phyloP scores from a whole-genome alignment of 192 early-diverging fungal species.

The Backusella tuberculispora region DNA sequence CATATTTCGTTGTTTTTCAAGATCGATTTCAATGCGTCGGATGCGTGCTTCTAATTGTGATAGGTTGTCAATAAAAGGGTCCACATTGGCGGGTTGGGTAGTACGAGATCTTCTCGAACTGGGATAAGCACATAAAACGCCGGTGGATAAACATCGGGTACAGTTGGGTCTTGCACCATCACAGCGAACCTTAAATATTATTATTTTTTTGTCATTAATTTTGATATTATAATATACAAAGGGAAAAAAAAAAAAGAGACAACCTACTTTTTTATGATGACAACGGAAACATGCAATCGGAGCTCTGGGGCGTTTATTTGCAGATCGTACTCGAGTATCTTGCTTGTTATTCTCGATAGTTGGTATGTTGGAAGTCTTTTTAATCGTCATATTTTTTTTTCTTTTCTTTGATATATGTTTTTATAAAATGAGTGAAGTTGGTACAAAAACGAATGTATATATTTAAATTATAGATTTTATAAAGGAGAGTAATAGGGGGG shows the following conservation, averaged over 20 bases:
- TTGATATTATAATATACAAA: neutral
- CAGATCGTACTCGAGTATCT: constrained; percentile 17
- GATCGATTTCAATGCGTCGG: constrained; percentile 31
- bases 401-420: neutral
- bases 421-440: neutral
- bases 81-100: constrained; percentile 33
- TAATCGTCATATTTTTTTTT: constrained; percentile 1
- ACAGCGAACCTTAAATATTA: constrained; percentile 30
- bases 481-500: neutral
- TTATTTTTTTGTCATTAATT: neutral
- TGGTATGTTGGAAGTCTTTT: constrained; percentile 10
- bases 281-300: constrained; percentile 40
- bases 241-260: neutral
- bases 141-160: constrained; percentile 25
- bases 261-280: constrained; percentile 37
- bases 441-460: neutral
- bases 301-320: constrained; percentile 32
- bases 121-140: constrained; percentile 33
- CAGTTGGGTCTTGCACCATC: constrained; percentile 37
- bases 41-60: constrained; percentile 34
- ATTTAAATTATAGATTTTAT: neutral
- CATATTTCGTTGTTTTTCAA: constrained; percentile 27
- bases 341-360: constrained; percentile 3
- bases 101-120: constrained; percentile 31
- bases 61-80: constrained; percentile 41